Base-by-base conservation (phyloP, 805 yeast genomes). In the Wickerhamiella domercqiae region DNA sequence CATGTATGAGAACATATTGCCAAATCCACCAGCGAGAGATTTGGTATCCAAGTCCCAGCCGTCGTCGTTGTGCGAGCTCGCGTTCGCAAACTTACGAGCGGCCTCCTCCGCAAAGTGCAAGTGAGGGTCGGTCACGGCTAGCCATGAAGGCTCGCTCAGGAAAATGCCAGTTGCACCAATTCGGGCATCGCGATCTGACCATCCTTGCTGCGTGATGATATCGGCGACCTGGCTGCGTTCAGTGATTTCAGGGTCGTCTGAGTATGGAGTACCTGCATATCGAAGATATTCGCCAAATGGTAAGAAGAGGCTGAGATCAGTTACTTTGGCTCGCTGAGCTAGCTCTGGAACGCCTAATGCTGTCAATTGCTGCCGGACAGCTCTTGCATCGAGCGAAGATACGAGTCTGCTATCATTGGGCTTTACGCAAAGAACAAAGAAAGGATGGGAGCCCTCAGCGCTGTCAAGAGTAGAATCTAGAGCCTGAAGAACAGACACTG, bases 331-430 rank as follows among this genome's bases (percentile, higher is more conserved):
- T 3, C 61, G 52, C 21, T 50, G 51, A 4, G 65, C 61, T 24
- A 62, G 47, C 39, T 62, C 66, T 5, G 65, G 60, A 14, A 62
- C 47, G 5, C 66, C 64, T 19, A 61, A 48, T 1, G 65, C 64
- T 30, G 56, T 52, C 18, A 61, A 53, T 43, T 62, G 66, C 43
- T 61, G 64, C 13, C 65, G 51, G 6, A 62, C 63, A 39, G 64
- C 60, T 19, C 65, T 53, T 7, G 65, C 64, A 39, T 62, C 66
- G 37, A 62, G 49, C n/a, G 59, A 53, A 7, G 55, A 51, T 4
- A 58, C 44, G 6, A 60, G 46, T 5, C 57, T 48, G 29, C 60
- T 54, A 40, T 62, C 66, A 42, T 62, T 62, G 4, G 66, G 66
- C 43, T 61, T 61, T 31, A 62, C 43, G 39, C 66, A 61, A 31